These are phyloP conservation scores for Alternaria angustiovoidea DNA, from an alignment of 2,329 filamentous ascomycete genomes.

Conservation along the genomic window DNA sequence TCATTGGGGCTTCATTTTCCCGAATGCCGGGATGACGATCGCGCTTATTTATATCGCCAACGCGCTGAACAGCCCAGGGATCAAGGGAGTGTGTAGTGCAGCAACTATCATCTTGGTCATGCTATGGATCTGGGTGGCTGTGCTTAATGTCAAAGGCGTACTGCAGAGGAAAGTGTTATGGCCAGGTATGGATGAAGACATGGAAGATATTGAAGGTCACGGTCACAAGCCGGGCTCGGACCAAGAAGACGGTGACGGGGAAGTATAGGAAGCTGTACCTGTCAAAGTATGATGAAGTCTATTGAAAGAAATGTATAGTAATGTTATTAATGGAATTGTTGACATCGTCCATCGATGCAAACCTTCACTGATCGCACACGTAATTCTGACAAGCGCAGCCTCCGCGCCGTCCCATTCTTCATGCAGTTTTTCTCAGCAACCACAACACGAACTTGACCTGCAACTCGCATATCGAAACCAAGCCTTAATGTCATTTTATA, in stretches of 20 bases:
- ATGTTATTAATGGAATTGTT: background rate
- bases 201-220: constrained; percentile 43
- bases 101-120: constrained; percentile 63
- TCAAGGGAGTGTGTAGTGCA: constrained; percentile 63
- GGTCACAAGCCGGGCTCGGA: constrained; percentile 20
- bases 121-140: constrained; percentile 64
- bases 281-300: background rate
- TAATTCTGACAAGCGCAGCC: background rate
- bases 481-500: constrained; percentile 16
- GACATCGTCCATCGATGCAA: background rate
- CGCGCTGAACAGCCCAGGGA: constrained; percentile 59
- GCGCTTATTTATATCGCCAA: constrained; percentile 63
- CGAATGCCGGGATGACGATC: constrained; percentile 66
- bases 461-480: background rate
- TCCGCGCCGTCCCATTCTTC: background rate
- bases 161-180: constrained; percentile 58
- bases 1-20: constrained; percentile 70
- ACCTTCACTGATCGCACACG: background rate
- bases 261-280: background rate
- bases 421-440: background rate
- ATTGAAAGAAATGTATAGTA: background rate
- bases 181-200: constrained; percentile 69
- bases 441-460: background rate
- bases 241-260: background rate
- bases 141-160: constrained; percentile 62